Conservation (phyloP, 2,329 filamentous ascomycete species). For the Trichophyton simii region DNA sequence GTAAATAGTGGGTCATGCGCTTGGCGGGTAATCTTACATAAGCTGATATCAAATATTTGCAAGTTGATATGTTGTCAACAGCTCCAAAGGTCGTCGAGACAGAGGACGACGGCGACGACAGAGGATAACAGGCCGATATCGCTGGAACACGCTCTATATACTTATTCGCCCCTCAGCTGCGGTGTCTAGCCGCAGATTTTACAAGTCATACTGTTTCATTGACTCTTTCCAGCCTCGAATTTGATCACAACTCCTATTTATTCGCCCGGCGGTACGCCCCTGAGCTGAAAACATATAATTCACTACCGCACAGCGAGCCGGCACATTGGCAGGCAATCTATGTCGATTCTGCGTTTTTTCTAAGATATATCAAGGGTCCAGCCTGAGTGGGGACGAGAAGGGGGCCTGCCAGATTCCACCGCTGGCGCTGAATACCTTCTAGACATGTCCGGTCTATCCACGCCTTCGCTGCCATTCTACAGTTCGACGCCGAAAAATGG, state of each 20-base stretch:
- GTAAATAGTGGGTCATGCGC: background rate
- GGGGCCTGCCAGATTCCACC: background rate
- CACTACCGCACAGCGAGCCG: background rate
- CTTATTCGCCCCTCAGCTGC: background rate
- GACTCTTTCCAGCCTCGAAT: background rate
- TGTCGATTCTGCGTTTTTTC: background rate
- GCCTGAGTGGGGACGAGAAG: slow-evolving; percentile 8
- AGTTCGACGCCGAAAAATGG: slow-evolving; percentile 29
- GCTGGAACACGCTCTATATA: background rate
- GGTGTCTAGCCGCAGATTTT: background rate
- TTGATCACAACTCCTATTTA: background rate
- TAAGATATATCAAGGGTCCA: background rate
- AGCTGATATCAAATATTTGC: background rate
- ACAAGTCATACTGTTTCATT: background rate
- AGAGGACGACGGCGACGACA: too few relatives aligned
- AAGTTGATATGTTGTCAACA: background rate
- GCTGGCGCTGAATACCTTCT: slow-evolving; percentile 12
- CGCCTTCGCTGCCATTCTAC: slow-evolving; percentile 46
- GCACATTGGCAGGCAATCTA: background rate
- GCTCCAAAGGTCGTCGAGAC: background rate
- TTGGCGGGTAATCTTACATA: background rate
- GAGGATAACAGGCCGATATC: background rate
- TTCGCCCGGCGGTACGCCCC: background rate
- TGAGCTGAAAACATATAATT: background rate
- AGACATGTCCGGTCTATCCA: slow-evolving; percentile 52